Percentiles rank a stretch among this genome's conserved stretches.
phyloP scores from a whole-genome alignment of 2,329 filamentous ascomycete genomes.

The Xylaria sp. region DNA sequence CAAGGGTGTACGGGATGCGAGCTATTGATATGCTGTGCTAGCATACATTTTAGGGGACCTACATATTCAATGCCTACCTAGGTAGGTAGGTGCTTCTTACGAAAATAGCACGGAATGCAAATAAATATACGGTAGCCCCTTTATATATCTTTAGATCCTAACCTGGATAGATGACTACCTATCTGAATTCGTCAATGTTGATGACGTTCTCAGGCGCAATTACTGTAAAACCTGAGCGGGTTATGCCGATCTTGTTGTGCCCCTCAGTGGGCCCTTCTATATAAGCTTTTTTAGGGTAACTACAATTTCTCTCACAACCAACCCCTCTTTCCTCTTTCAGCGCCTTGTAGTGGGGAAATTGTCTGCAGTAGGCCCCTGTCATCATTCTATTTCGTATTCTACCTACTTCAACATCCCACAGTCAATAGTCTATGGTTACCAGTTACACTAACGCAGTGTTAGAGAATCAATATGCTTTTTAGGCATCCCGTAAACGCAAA shows the following conservation, averaged over 20 bases:
- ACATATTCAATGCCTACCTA: no score
- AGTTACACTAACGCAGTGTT: not conserved
- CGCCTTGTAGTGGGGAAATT: not conserved
- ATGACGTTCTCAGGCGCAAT: not conserved
- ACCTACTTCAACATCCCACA: not conserved
- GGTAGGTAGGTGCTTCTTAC: no score
- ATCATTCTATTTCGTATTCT: not conserved
- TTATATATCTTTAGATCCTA: not conserved
- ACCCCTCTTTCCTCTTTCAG: constrained; percentile 28
- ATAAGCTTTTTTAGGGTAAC: not conserved
- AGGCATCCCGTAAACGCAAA: not conserved
- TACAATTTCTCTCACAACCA: not conserved
- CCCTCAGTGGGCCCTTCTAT: not conserved
- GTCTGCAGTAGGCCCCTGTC: not conserved
- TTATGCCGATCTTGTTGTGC: constrained; percentile 1
- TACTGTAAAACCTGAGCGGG: not conserved
- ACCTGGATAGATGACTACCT: no score
- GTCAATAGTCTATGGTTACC: not conserved
- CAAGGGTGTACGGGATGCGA: no score
- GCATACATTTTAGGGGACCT: not conserved
- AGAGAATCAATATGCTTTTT: not conserved
- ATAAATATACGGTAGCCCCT: no score
- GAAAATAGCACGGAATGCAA: no score
- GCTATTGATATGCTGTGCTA: not conserved
- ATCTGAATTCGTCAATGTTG: not conserved